These are phyloP conservation scores for Ustilago crameri DNA, from an alignment of 1,284 basidiomycete genomes.

Conservation along the genomic window DNA sequence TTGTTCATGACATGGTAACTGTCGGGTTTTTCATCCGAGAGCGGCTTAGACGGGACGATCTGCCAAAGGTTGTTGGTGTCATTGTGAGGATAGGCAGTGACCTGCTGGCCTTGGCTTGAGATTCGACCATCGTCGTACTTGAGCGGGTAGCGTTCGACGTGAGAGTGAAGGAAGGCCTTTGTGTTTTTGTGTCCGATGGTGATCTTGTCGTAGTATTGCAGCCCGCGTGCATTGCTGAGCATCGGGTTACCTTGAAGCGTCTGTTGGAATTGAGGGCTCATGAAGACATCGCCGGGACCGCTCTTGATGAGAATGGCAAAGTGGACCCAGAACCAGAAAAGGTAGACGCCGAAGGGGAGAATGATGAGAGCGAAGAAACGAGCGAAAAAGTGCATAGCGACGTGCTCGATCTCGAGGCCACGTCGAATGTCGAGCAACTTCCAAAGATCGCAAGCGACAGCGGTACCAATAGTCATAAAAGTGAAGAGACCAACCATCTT, in stretches of 20 bases:
- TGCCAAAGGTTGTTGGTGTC: slow-evolving; percentile 97
- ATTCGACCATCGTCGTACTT: slow-evolving; percentile 96
- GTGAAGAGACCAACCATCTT: slow-evolving; percentile 98
- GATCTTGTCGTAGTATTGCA: slow-evolving; percentile 90
- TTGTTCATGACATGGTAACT: slow-evolving; percentile 88
- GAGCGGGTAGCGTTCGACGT: slow-evolving; percentile 87
- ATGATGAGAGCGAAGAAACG: slow-evolving; percentile 87
- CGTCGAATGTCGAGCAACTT: slow-evolving; percentile 87
- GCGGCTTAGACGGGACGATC: slow-evolving; percentile 83
- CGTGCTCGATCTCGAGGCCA: slow-evolving; percentile 77
- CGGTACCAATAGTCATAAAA: slow-evolving; percentile 87
- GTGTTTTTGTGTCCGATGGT: slow-evolving; percentile 91
- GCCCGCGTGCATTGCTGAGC: slow-evolving; percentile 87
- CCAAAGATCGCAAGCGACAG: slow-evolving; percentile 94
- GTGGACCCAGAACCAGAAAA: slow-evolving; percentile 96
- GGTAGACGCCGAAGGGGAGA: slow-evolving; percentile 87
- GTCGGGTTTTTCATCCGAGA: slow-evolving; percentile 75
- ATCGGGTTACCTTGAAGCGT: slow-evolving; percentile 92
- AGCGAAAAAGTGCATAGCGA: slow-evolving; percentile 88
- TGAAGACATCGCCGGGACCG: slow-evolving; percentile 93
- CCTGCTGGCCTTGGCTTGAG: slow-evolving; percentile 95
- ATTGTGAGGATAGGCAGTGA: slow-evolving; percentile 94
- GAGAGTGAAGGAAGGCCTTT: slow-evolving; percentile 92
- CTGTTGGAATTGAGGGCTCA: slow-evolving; percentile 98
- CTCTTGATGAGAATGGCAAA: slow-evolving; percentile 89